A percentile compares a stretch with the other conserved stretches of the same genome.
phyloP scores from a whole-genome alignment of 2,329 filamentous ascomycete species.

The Calonectria crousiana region DNA sequence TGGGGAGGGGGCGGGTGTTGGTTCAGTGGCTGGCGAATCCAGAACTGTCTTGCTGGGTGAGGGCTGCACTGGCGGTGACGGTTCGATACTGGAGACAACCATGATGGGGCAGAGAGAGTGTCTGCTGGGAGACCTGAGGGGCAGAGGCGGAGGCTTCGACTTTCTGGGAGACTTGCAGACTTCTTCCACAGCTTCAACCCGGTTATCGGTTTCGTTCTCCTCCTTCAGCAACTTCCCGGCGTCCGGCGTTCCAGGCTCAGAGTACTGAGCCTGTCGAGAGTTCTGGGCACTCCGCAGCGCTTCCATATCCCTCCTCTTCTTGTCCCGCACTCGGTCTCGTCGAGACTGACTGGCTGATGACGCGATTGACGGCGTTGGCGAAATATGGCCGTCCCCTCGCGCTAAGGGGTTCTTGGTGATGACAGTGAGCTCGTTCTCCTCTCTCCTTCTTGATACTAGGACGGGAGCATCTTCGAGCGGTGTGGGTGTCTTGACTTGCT shows the following conservation, averaged over 20 bases:
- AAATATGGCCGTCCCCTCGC: slow-evolving; percentile 22
- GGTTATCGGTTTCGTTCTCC: background rate
- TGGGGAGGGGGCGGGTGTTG: background rate
- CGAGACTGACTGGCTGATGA: slow-evolving; percentile 49
- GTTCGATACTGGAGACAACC: slow-evolving; percentile 54
- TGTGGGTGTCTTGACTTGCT: slow-evolving; percentile 14
- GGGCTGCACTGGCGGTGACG: slow-evolving; percentile 37
- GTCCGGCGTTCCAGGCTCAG: background rate
- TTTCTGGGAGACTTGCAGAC: slow-evolving; percentile 2
- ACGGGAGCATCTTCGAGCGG: slow-evolving; percentile 32
- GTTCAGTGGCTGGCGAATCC: background rate
- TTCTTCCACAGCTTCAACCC: background rate
- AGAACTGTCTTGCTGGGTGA: background rate
- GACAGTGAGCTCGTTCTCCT: slow-evolving; percentile 32
- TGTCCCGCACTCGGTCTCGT: slow-evolving; percentile 54
- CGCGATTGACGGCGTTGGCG: slow-evolving; percentile 31
- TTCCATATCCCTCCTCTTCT: slow-evolving; percentile 56
- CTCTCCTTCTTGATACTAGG: slow-evolving; percentile 24
- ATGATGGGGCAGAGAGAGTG: slow-evolving; percentile 53
- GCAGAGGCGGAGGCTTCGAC: slow-evolving; percentile 30
- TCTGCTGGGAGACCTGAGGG: slow-evolving; percentile 30
- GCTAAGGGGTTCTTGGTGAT: slow-evolving; percentile 40
- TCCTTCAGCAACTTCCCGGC: background rate
- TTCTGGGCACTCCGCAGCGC: slow-evolving; percentile 43
- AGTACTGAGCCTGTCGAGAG: background rate